phyloP scores from a whole-genome alignment of 768 basidiomycete genomes.

The Tulasnella sp. region DNA sequence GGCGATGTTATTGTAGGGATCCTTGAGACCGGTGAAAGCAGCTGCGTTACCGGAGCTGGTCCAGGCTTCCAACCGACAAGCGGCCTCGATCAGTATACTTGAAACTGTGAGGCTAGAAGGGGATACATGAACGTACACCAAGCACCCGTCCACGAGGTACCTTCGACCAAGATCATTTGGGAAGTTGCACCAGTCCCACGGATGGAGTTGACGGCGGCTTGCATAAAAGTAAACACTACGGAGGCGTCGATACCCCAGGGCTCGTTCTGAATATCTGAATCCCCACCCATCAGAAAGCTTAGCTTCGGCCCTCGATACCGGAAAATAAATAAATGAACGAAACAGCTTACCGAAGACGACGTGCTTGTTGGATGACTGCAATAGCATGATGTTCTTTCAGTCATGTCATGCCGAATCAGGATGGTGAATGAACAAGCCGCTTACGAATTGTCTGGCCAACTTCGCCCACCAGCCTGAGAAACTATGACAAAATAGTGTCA shows the following conservation, averaged over 20 bases:
- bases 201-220: conserved; percentile 58
- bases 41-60: conserved; percentile 43
- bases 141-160: conserved; percentile 45
- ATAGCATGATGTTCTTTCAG: conserved; percentile 21
- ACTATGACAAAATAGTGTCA: conserved; percentile 1
- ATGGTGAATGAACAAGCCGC: conserved; percentile 31
- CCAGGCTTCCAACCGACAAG: conserved; percentile 34
- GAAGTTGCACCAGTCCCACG: conserved; percentile 49
- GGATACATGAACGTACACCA: conserved; percentile 37
- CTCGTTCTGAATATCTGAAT: conserved; percentile 47
- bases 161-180: conserved; percentile 35
- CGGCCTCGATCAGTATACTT: neutral
- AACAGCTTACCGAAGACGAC: conserved; percentile 19
- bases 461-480: conserved; percentile 39
- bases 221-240: conserved; percentile 44
- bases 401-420: conserved; percentile 38
- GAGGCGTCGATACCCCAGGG: conserved; percentile 47
- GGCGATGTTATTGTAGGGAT: conserved; percentile 52
- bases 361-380: neutral
- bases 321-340: neutral
- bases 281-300: no score
- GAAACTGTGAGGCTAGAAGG: neutral
- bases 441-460: conserved; percentile 44
- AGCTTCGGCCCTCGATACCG: no score
- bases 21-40: conserved; percentile 43